These are phyloP conservation scores for Leccinum uliginosum DNA, from an alignment of 768 basidiomycete species.

Conservation along the genomic window DNA sequence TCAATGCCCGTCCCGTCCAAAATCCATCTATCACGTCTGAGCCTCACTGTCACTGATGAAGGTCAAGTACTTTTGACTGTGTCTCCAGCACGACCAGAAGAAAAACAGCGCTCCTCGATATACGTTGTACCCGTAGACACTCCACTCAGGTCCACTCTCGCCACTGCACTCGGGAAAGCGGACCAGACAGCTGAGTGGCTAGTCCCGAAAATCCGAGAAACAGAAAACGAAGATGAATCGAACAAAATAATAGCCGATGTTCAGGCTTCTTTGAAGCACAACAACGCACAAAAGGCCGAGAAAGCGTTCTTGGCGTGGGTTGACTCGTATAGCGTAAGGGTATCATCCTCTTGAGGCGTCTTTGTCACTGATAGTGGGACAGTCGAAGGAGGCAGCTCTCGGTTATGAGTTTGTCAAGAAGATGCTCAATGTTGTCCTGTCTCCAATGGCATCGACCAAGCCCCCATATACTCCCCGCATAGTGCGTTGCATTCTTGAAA, in stretches of 20 bases:
- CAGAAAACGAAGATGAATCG: conserved; percentile 17
- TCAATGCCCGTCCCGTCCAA: conserved; percentile 46
- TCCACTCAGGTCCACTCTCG: conserved; percentile 56
- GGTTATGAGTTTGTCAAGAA: conserved; percentile 58
- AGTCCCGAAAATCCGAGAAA: conserved; percentile 1
- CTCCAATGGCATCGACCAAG: conserved; percentile 32
- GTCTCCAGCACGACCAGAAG: conserved; percentile 25
- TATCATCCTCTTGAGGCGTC: background rate
- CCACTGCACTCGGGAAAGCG: conserved; percentile 56
- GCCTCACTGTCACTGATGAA: conserved; percentile 32
- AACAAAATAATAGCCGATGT: conserved; percentile 38
- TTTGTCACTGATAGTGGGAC: conserved; percentile 1
- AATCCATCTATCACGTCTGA: conserved; percentile 27
- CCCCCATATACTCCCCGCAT: conserved; percentile 54
- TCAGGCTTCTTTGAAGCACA: conserved; percentile 34
- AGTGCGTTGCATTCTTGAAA: conserved; percentile 53
- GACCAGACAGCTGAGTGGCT: conserved; percentile 46
- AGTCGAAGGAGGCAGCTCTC: conserved; percentile 18
- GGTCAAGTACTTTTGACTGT: conserved; percentile 52
- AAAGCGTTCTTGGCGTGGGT: conserved; percentile 62
- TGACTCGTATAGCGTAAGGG: conserved; percentile 30
- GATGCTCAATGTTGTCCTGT: conserved; percentile 48
- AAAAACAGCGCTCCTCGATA: conserved; percentile 42
- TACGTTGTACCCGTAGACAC: conserved; percentile 55
- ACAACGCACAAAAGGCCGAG: conserved; percentile 49